Base-by-base conservation (phyloP, 371 early-diverging fungal genomes). In the Chytridiales sp. region DNA sequence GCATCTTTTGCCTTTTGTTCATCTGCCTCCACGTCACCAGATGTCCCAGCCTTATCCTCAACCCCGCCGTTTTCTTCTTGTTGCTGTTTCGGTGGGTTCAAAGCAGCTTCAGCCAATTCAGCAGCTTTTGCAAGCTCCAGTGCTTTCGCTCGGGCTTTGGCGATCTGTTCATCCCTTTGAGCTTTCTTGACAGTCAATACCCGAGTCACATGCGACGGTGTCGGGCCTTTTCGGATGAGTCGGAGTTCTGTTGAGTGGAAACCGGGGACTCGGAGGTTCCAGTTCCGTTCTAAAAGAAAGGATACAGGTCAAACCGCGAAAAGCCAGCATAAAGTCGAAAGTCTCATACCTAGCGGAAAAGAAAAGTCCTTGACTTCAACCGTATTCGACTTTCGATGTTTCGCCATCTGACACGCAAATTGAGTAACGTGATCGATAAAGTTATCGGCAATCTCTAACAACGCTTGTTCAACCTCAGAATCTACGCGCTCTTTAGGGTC, bases 241-340 rank as follows among this genome's bases (percentile, higher is more conserved):
- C 48, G 26, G 55, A 31, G 5, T n/a, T 29, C 40, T 47, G 19
- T 53, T n/a, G 36, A 32, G 51, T 59, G n/a, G 29, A 43, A 91
- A 27, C 93, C 93, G 52, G 94, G 94, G 61, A 95, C 89, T 56
- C 94, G 86, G 41, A 95, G 87, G 66, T 93, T 92, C 92, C 92
- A 95, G 67, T 91, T 91, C 43, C 93, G 87, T 74, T 95, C 95
- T 85, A 3, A 8, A 5, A 8, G 32, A 35, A 43, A 67, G 11
- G 13, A 19, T 24, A 9, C n/a, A 13, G 21, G 35, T 17, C 9
- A 50, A 41, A 15, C 13, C 24, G 56, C 22, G 36, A 34, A 31
- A 6, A n/a, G 32, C 39, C 32, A 43, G 39, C 17, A 38, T 26
- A 66, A 40, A 32, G 27, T 15, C 11, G 26, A 24, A 19, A 27